A percentile compares a stretch with the other conserved stretches of the same genome.
These are phyloP conservation scores for Diaporthe ilicicola DNA, from an alignment of 2,329 filamentous ascomycete genomes.

Conservation along the genomic window DNA sequence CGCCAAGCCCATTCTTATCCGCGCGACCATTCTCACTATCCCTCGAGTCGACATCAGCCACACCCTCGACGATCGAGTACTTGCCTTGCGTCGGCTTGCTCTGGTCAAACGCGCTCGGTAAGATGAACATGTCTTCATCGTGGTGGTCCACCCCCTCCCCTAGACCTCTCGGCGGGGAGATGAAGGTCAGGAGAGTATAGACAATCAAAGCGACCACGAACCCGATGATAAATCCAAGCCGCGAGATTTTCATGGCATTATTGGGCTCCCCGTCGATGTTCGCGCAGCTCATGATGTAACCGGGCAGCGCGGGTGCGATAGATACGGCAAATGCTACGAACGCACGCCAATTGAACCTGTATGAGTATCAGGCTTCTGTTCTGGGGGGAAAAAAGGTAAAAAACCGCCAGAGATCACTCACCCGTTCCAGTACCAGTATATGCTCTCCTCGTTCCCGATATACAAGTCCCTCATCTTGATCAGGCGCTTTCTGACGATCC, in stretches of 20 bases:
- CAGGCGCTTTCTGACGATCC: conserved; percentile 33
- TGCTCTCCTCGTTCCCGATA: conserved; percentile 33
- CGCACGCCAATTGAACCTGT: conserved; percentile 34
- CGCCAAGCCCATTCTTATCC: background rate
- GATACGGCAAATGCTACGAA: conserved; percentile 29
- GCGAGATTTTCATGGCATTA: conserved; percentile 23
- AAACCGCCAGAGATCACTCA: background rate
- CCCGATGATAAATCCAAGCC: conserved; percentile 20
- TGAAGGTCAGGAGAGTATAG: conserved; percentile 9
- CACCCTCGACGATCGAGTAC: conserved; percentile 12
- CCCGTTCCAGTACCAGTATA: conserved; percentile 35
- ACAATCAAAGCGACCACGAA: conserved; percentile 21
- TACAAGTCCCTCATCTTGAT: conserved; percentile 37
- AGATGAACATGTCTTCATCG: conserved; percentile 19
- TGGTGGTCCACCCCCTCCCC: conserved; percentile 22
- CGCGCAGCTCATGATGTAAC: conserved; percentile 27
- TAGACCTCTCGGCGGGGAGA: conserved; percentile 21
- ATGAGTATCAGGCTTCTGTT: background rate
- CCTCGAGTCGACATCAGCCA: conserved; percentile 3
- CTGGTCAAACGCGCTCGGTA: conserved; percentile 26
- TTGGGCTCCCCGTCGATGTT: conserved; percentile 19
- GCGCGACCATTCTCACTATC: background rate
- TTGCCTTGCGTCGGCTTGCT: conserved; percentile 19
- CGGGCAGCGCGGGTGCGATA: conserved; percentile 24
- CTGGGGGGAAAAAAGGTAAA: too few species aligned